Evolutionary conservation across 2,329 filamentous ascomycete species (phyloP).

Genomic region (Aureobasidium uvarum): DNA sequence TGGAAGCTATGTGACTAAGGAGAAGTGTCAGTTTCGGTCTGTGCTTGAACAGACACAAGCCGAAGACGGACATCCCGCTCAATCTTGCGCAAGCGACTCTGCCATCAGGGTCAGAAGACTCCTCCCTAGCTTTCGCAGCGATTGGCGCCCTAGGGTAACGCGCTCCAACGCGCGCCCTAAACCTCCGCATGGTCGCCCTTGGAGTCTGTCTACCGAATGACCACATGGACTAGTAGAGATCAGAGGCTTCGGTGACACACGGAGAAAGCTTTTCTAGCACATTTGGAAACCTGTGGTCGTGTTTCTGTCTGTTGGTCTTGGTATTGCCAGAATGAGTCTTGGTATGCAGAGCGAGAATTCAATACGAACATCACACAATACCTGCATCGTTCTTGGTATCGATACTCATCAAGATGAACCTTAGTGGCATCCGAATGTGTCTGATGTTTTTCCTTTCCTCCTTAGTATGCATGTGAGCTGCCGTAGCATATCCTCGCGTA

Average conservation of each 20-base stretch:
- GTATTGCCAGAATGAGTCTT: conserved; percentile 9
- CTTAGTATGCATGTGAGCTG: conserved; percentile 2
- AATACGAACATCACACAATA: conserved; percentile 18
- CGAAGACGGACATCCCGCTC: background rate
- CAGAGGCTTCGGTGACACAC: background rate
- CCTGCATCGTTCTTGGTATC: background rate
- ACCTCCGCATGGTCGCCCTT: conserved; percentile 4
- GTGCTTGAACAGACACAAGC: background rate
- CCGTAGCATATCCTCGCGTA: conserved; percentile 1
- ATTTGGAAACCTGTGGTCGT: background rate
- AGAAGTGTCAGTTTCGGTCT: background rate
- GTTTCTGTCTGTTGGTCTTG: background rate
- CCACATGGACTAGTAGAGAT: background rate
- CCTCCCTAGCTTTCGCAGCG: background rate
- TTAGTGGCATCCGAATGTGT: conserved; percentile 2
- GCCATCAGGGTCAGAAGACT: background rate
- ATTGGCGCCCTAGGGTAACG: conserved; percentile 5
- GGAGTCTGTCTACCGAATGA: background rate
- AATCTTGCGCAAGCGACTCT: background rate
- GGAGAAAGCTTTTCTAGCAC: background rate
- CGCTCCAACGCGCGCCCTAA: conserved; percentile 5
- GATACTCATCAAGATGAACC: background rate
- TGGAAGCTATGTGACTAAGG: background rate
- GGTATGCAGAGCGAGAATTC: conserved; percentile 18
- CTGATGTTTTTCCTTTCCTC: background rate